Conservation (phyloP, 192 early-diverging fungal genomes). For the Umbelopsis vinacea region DNA sequence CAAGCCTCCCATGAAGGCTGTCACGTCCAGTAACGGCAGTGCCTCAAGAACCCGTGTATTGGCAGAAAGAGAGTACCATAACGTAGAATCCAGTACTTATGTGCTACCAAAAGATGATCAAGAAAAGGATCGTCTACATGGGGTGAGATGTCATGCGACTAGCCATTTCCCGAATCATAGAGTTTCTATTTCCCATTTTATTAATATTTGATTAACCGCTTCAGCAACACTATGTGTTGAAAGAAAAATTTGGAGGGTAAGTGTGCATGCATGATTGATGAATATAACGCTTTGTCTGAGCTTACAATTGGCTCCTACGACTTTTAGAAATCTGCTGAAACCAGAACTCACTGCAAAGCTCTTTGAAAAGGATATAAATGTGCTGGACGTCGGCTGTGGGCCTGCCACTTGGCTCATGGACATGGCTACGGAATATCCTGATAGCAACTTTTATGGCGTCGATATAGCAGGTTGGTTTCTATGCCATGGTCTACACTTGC, state of each 20-base stretch:
- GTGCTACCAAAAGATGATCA: conserved; percentile 36
- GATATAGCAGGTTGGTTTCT: conserved; percentile 43
- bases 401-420: conserved; percentile 46
- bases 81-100: conserved; percentile 28
- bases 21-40: not conserved
- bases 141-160: conserved; percentile 4
- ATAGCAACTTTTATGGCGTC: conserved; percentile 51
- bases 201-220: too few relatives aligned
- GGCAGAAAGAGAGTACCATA: conserved; percentile 34
- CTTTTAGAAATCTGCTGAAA: not conserved
- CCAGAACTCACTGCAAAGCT: not conserved
- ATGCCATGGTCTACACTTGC: not conserved
- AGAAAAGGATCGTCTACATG: conserved; percentile 34
- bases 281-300: not conserved
- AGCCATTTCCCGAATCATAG: not conserved
- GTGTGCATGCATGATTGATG: not conserved
- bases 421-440: conserved; percentile 52
- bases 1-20: not conserved
- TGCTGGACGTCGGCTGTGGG: conserved; percentile 40
- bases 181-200: too few relatives aligned
- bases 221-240: conserved; percentile 10
- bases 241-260: conserved; percentile 13
- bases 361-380: conserved; percentile 26
- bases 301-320: not conserved
- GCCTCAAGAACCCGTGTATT: not conserved